These are phyloP conservation scores for Melanogaster broomeanus DNA, from an alignment of 768 basidiomycete genomes.

Conservation along the genomic window DNA sequence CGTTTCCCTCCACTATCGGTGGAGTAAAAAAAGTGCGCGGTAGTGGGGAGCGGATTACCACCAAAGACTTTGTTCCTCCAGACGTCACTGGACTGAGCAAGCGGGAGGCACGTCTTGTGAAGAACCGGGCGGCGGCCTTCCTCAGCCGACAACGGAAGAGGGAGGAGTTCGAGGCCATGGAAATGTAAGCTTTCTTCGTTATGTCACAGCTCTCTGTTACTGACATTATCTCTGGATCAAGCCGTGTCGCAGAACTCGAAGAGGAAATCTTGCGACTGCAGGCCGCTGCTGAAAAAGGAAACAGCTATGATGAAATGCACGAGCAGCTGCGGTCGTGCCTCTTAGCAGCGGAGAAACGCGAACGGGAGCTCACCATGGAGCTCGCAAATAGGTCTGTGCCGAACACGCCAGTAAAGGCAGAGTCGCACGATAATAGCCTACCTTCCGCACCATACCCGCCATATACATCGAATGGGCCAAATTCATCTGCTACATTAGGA, in stretches of 20 bases:
- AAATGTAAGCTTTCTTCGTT: conserved; percentile 61
- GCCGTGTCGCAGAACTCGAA: conserved; percentile 82
- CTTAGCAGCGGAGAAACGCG: conserved; percentile 64
- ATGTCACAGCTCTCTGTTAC: conserved; percentile 6
- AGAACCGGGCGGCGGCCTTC: conserved; percentile 92
- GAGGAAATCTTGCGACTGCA: conserved; percentile 79
- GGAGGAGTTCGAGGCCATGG: conserved; percentile 91
- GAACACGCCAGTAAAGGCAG: conserved; percentile 52
- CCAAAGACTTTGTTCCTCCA: conserved; percentile 86
- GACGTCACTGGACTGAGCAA: conserved; percentile 88
- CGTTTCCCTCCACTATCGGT: conserved; percentile 50
- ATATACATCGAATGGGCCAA: conserved; percentile 40
- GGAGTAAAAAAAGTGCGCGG: conserved; percentile 49
- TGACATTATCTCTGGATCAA: conserved; percentile 35
- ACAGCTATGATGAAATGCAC: conserved; percentile 41
- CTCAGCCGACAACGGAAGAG: conserved; percentile 88
- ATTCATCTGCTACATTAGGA: conserved; percentile 65
- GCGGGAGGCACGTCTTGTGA: conserved; percentile 88
- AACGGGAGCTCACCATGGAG: conserved; percentile 64
- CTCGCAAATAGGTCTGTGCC: conserved; percentile 45
- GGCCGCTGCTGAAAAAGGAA: conserved; percentile 52
- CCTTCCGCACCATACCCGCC: conserved; percentile 44
- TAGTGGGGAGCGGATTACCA: conserved; percentile 49
- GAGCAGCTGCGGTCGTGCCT: conserved; percentile 69
- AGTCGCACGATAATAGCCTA: conserved; percentile 54